Evolutionary conservation across 2,329 filamentous ascomycete species (phyloP), one percentile per base, ranked within the genome.

Genomic region (Fusarium dlaminii): DNA sequence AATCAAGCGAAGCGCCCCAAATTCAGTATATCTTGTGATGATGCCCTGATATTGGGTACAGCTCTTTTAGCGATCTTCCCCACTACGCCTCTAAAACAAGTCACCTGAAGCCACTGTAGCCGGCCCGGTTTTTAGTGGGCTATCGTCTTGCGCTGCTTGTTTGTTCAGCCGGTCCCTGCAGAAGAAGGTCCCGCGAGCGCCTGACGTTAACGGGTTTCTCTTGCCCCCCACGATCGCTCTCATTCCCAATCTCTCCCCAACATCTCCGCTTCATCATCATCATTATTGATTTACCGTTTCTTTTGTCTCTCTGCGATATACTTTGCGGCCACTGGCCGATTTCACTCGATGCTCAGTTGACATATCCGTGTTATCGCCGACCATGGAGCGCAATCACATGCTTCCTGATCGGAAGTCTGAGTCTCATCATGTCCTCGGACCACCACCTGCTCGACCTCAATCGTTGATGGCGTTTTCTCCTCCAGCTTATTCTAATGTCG

Each of bases 331-430:
- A 39, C 55, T 72, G 66, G 67, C 73, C 68, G 72, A 57, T 27
- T 46, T 54, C 63, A 51, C 59, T 74, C 72, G 59, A 78, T 78
- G 77, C 75, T 60, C 45, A 70, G 70, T 78, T 78, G 77, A 78
- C 74, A 66, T 74, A 75, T 63, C 77, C 77, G 73, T 71, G 66
- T 57, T 79, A 79, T 79, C 75, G 65, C 74, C 77, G 77, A 78
- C 71, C 71, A 84, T 85, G 81, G 84, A 84, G 77, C 81, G 82
- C 71, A 83, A 83, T 86, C 86, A 86, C 84, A 86, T 87, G 85
- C 81, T 84, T 71, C 76, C 71, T 61, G 75, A 77, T 68, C 72
- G 67, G 63, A 75, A 79, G 72, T 63, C 75, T 60, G 66, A 69
- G 63, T 70, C 70, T 72, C 73, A 69, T 69, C 75, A 78, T 76